Evolutionary conservation across 495 filamentous ascomycete genomes (phyloP).

Genomic region (Tirmania nivea): DNA sequence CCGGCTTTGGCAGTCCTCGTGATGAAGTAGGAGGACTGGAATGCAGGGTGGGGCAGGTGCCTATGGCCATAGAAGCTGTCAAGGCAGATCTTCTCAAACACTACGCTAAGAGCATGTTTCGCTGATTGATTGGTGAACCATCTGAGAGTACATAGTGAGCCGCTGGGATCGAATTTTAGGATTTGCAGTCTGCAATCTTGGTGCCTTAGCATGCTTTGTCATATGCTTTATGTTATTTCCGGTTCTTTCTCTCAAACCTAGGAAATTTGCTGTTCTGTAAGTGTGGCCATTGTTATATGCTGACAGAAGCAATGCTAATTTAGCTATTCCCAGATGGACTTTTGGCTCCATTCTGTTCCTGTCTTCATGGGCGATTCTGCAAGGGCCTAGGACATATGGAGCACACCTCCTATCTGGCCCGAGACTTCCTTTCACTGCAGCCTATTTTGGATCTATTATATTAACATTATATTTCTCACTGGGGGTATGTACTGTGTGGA

Average conservation of each 20-base stretch:
- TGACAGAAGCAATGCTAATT: constrained; percentile 8
- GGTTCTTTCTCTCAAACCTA: constrained; percentile 49
- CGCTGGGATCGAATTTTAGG: constrained; percentile 90
- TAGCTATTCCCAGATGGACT: constrained; percentile 50
- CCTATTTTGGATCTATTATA: constrained; percentile 87
- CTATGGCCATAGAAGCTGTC: no score
- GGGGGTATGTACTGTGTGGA: constrained; percentile 41
- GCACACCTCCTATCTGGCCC: constrained; percentile 68
- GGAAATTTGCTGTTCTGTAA: constrained; percentile 94
- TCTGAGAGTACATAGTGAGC: constrained; percentile 41
- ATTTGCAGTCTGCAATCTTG: constrained; percentile 79
- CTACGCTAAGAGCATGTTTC: no score
- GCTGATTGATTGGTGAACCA: no score
- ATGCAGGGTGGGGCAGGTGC: no score
- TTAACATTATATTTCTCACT: constrained; percentile 81
- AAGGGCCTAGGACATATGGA: constrained; percentile 65
- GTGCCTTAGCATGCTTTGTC: constrained; percentile 74
- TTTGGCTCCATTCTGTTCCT: constrained; percentile 80
- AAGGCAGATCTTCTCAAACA: no score
- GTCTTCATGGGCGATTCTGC: constrained; percentile 78
- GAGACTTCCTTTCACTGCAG: constrained; percentile 80
- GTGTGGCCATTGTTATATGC: constrained; percentile 25
- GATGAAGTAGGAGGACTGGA: no score
- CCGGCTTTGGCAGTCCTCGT: no score
- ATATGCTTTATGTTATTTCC: constrained; percentile 80